Evolutionary conservation across 345 rosid genomes (phyloP).

Genomic region (Chamaenerion angustifolium): DNA sequence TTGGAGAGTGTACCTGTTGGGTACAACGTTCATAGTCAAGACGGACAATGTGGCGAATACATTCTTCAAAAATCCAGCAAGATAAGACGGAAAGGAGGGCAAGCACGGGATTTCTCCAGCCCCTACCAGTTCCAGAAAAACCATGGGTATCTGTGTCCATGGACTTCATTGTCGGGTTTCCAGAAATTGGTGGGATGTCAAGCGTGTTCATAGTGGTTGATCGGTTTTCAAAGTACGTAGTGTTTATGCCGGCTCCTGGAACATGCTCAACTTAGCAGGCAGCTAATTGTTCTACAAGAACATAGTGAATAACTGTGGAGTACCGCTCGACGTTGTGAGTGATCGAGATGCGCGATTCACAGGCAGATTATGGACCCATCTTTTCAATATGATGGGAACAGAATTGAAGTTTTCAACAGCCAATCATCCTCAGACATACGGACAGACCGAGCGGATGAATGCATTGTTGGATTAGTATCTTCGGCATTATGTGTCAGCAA

Average conservation of each 20-base stretch:
- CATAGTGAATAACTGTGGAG: background rate
- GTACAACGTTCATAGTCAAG: too few relatives aligned
- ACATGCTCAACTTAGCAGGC: background rate
- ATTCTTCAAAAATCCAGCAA: too few relatives aligned
- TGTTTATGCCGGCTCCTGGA: background rate
- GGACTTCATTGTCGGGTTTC: too few relatives aligned
- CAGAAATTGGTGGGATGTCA: too few relatives aligned
- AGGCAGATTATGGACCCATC: background rate
- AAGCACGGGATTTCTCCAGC: too few relatives aligned
- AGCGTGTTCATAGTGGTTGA: too few relatives aligned
- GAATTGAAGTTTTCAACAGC: background rate
- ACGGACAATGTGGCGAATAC: too few relatives aligned
- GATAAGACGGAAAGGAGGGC: too few relatives aligned
- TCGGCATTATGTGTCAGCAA: background rate
- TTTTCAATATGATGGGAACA: background rate
- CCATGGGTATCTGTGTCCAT: too few relatives aligned
- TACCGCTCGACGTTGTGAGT: background rate
- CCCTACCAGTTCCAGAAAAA: too few relatives aligned
- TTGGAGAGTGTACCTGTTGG: too few relatives aligned
- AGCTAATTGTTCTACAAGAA: background rate
- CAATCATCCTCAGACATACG: background rate
- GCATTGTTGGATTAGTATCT: background rate
- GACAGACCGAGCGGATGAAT: background rate
- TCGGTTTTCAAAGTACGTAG: background rate
- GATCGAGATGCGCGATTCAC: background rate